phyloP scores from a whole-genome alignment of 129 eudicot species.

The Lactuca saligna region DNA sequence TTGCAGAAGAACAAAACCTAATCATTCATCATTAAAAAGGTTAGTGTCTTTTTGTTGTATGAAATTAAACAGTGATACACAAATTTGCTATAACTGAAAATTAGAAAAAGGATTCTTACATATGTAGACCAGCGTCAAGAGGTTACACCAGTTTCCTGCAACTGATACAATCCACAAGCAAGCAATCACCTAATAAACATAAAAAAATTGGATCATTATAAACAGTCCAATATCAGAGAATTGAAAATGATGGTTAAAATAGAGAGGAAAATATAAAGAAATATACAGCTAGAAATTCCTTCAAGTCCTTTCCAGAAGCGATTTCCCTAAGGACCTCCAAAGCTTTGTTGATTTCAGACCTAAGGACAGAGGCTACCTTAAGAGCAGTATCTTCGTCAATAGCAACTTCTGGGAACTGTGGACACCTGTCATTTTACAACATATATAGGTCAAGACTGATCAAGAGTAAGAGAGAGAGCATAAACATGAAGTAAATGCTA shows the following conservation, averaged over 20 bases:
- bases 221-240: background rate
- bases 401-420: slow-evolving; percentile 74
- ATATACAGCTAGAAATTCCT: slow-evolving; percentile 80
- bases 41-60: too few species aligned
- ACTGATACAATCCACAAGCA: slow-evolving; percentile 74
- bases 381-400: slow-evolving; percentile 63
- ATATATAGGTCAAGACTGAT: background rate
- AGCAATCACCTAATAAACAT: slow-evolving; percentile 59
- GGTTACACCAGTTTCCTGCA: slow-evolving; percentile 63
- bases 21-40: too few species aligned
- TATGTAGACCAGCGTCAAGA: slow-evolving; percentile 69
- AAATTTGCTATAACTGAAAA: background rate
- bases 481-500: slow-evolving; percentile 22
- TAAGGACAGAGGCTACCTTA: slow-evolving; percentile 52
- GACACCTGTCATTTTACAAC: slow-evolving; percentile 46
- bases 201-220: slow-evolving; percentile 2
- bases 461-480: too few species aligned
- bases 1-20: slow-evolving; percentile 69
- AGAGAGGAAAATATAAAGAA: background rate
- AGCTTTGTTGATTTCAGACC: slow-evolving; percentile 65
- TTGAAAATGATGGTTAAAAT: background rate
- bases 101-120: slow-evolving; percentile 38
- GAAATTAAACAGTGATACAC: too few species aligned
- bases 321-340: slow-evolving; percentile 60
- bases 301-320: slow-evolving; percentile 81